Percentiles rank a stretch among this genome's conserved stretches.
Conservation (phyloP, 2,329 filamentous ascomycete genomes). For the Pseudocercospora fuligena region DNA sequence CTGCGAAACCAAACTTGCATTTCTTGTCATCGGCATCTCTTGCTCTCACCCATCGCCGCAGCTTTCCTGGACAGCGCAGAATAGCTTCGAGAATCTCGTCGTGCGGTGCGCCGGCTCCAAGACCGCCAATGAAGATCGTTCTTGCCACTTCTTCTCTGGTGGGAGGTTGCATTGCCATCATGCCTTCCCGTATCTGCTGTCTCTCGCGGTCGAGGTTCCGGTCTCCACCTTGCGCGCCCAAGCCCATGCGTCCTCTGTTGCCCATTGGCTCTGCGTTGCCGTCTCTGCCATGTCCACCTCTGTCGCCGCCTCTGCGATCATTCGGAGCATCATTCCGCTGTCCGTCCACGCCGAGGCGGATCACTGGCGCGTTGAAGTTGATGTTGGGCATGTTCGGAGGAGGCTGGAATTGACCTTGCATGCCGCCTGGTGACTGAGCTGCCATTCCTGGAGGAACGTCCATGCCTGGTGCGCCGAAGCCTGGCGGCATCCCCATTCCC, state of each 20-base stretch:
- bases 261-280: constrained; percentile 47
- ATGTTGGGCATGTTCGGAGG: constrained; percentile 88
- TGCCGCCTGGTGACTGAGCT: constrained; percentile 72
- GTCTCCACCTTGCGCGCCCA: constrained; percentile 56
- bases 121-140: constrained; percentile 86
- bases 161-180: constrained; percentile 68
- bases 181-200: constrained; percentile 38
- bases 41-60: constrained; percentile 84
- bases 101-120: constrained; percentile 76
- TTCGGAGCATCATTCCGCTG: constrained; percentile 58
- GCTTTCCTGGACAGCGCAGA: constrained; percentile 70
- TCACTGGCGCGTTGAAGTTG: constrained; percentile 96
- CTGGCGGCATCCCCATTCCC: constrained; percentile 71
- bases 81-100: constrained; percentile 81
- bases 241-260: constrained; percentile 51
- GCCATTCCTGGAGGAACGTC: constrained; percentile 77
- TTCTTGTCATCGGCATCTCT: constrained; percentile 79
- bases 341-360: constrained; percentile 81
- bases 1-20: constrained; percentile 90
- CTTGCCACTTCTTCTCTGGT: constrained; percentile 88
- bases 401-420: constrained; percentile 83
- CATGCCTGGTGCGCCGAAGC: constrained; percentile 85
- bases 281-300: constrained; percentile 32
- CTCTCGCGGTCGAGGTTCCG: constrained; percentile 61
- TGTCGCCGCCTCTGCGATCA: constrained; percentile 41